Evolutionary conservation across 1,284 basidiomycete species (phyloP), one percentile per base, ranked within the genome.

Genomic region (Cryptococcus sp.): DNA sequence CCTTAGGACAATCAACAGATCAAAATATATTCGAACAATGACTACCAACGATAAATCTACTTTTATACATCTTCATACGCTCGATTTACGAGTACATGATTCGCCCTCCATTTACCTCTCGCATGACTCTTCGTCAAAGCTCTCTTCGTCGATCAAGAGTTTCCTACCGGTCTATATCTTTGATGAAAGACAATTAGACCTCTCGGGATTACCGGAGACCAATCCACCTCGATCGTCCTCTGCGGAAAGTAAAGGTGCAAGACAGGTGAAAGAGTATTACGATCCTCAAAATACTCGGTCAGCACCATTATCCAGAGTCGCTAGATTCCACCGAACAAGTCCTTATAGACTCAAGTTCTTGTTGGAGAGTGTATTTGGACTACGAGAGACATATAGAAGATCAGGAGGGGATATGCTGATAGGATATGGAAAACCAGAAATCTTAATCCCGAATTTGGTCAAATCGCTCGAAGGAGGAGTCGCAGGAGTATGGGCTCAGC

Each of bases 91-190:
- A 10, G 58, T 81, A 1, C 72, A 79, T 57, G 82, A 83, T 65
- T 80, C 81, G 37, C 78, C 79, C 3, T 72, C 80, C n/a, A 72
- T 82, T 36, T 74, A 78, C 53, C 57, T 69, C n/a, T 63, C 77
- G 0, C 73, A 78, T 61, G 47, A 58, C 46, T 46, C 58, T 35
- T 59, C 60, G 8, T 59, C 59, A 5, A 48, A 41, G 42, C 13
- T 60, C 11, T 56, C 56, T 50, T 55, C 65, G 49, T 58, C 67
- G 37, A 61, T 76, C 37, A 80, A 79, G 7, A 77, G 81, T 54
- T 73, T 83, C 53, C 67, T 83, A 3, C 82, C 82, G 2, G 63
- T 83, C 47, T 83, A 79, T 65, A 79, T 82, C 54, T 80, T 82
- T 52, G 80, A 82, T 60, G 79, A 81, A 52, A 71, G 79, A 5